These are phyloP conservation scores for Musa schizocarpa DNA, from an alignment of 176 grass and related monocot species.

Conservation along the genomic window DNA sequence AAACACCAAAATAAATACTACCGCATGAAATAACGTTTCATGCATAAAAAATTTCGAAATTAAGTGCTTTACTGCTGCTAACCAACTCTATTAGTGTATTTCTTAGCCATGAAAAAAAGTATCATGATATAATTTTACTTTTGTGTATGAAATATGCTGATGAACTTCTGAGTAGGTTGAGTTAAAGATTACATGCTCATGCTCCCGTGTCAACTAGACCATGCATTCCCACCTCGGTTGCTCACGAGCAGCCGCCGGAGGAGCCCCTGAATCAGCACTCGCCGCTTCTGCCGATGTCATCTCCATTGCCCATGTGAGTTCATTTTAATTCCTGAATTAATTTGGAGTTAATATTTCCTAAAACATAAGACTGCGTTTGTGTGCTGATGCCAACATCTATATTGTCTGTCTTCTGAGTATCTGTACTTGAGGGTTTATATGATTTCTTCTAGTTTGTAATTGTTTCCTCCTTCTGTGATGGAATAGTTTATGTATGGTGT, in stretches of 20 bases:
- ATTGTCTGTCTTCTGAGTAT: background rate
- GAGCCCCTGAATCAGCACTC: slow-evolving; percentile 4
- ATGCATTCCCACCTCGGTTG: slow-evolving; percentile 41
- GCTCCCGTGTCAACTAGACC: slow-evolving; percentile 90
- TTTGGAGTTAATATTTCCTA: background rate
- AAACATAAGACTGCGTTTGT: background rate
- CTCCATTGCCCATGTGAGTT: slow-evolving; percentile 8
- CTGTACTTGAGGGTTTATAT: background rate
- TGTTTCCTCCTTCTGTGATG: background rate
- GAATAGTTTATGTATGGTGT: background rate
- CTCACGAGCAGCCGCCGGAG: slow-evolving; percentile 39
- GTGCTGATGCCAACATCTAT: background rate
- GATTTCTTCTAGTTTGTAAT: background rate
- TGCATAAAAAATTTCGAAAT: too few species aligned
- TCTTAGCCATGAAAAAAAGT: too few species aligned
- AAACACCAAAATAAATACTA: too few species aligned
- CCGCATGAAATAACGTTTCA: too few species aligned
- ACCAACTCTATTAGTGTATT: too few species aligned
- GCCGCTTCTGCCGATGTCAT: background rate
- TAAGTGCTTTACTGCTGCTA: too few species aligned
- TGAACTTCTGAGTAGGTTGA: too few species aligned
- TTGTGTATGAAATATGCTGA: too few species aligned
- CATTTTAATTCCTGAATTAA: background rate
- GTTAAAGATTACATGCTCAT: too few species aligned
- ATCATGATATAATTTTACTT: too few species aligned